A percentile compares a stretch with the other conserved stretches of the same genome.
Conservation (phyloP, 495 filamentous ascomycete genomes). For the Choiromyces venosus region DNA sequence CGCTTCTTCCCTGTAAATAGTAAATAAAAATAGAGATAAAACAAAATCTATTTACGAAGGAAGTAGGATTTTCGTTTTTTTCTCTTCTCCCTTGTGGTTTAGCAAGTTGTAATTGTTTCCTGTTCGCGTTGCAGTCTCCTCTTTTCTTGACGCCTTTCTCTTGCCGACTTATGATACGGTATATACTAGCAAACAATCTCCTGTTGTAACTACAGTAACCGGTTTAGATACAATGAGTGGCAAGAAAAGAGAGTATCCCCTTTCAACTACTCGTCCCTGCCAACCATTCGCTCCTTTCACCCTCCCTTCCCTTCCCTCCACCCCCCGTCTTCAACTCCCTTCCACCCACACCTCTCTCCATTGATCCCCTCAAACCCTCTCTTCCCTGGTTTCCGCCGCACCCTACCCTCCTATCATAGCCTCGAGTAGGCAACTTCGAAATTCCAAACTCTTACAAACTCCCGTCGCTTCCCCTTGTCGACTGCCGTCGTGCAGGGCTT, state of each 20-base stretch:
- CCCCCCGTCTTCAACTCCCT: conserved; percentile 5
- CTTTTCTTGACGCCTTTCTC: neutral
- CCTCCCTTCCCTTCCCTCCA: conserved; percentile 5
- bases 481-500: conserved; percentile 29
- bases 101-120: neutral
- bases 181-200: neutral
- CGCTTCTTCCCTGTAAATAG: neutral
- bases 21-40: neutral
- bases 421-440: neutral
- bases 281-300: conserved; percentile 3
- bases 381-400: conserved; percentile 10
- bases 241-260: neutral
- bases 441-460: neutral
- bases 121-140: neutral
- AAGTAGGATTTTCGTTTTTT: no score
- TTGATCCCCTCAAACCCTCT: conserved; percentile 9
- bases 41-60: neutral
- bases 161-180: no score
- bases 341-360: conserved; percentile 20
- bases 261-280: neutral
- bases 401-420: conserved; percentile 24
- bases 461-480: conserved; percentile 31
- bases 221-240: neutral
- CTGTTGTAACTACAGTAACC: neutral
- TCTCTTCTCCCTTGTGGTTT: neutral